Base-by-base conservation (phyloP, 352 stramenopile genomes). In the Globisporangium carolinianum region DNA sequence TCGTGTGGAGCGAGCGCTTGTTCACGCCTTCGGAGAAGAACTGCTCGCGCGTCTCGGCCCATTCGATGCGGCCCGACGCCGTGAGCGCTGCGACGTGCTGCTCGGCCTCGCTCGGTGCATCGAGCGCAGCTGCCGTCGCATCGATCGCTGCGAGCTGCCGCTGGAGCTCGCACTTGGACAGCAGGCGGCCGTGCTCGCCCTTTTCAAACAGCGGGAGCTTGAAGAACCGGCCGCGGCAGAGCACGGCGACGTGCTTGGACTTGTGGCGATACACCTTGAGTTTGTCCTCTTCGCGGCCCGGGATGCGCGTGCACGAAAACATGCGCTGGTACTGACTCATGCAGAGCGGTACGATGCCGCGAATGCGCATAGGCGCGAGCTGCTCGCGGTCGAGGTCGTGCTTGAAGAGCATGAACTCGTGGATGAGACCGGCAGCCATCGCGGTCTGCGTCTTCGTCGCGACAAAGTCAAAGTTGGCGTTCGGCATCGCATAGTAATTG, bases 271-370 rank as follows among this genome's bases (percentile, higher is more conserved):
- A 94, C 42, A 88, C 54, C 62, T 94, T 87, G 11, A 97, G 67
- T 24, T 68, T 64, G 64, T 97, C 88, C n/a, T 79, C 73, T 53
- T 97, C 88, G 32, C 84, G 83, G 32, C 88, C 87, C 0, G 89
- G 89, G 37, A 96, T 76, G 17, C 89, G 84, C 53, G 85, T 96
- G 61, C 86, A 96, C 38, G 71, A 83, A 57, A 97, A 97, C 53
- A 96, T 92, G 39, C 88, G 83, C 51, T 88, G 66, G 68, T 96
- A 97, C 69, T 97, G 89, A 55, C 62, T 78, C 89, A 97, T 97
- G 68, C 89, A 97, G 11, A 96, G 76, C 47, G 89, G 89, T 43
- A 96, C 86, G 47, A 94, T 79, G 52, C 84, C 83, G 17, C 83
- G 79, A 24, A 97, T 89, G 48, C 89, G 76, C 66, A 91, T 77